Evolutionary conservation across 768 basidiomycete genomes (phyloP).

Genomic region (Rhizopogon vesiculosus): DNA sequence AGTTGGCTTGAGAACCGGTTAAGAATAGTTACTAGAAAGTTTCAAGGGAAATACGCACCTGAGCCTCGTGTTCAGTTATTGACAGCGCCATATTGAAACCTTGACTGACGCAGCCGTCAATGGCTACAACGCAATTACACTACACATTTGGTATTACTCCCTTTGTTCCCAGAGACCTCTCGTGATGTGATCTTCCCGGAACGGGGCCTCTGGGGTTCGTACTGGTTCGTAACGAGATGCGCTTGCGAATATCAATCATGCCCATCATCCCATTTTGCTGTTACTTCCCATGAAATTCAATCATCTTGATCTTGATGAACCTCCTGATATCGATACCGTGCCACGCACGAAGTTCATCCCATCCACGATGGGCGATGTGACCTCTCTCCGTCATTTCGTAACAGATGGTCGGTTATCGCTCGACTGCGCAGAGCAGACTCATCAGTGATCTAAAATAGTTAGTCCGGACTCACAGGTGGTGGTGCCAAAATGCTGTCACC

Average conservation of each 20-base stretch:
- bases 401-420: constrained; percentile 10
- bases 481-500: no score
- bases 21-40: constrained; percentile 6
- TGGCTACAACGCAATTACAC: constrained; percentile 18
- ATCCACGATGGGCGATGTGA: constrained; percentile 2
- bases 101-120: constrained; percentile 25
- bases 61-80: constrained; percentile 24
- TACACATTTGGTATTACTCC: constrained; percentile 23
- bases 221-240: constrained; percentile 5
- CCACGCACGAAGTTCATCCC: background rate
- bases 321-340: constrained; percentile 6
- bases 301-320: background rate
- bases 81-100: constrained; percentile 28
- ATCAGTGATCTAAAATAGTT: constrained; percentile 9
- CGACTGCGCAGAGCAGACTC: constrained; percentile 6
- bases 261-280: constrained; percentile 6
- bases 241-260: constrained; percentile 4
- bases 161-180: constrained; percentile 16
- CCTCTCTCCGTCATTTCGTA: constrained; percentile 16
- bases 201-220: constrained; percentile 1
- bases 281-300: constrained; percentile 14
- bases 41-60: constrained; percentile 22
- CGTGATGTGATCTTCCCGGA: constrained; percentile 16
- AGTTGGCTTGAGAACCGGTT: constrained; percentile 16
- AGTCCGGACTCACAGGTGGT: constrained; percentile 13